Base-by-base conservation (phyloP, 179 eudicot genomes). In the Amaranthus tricolor region DNA sequence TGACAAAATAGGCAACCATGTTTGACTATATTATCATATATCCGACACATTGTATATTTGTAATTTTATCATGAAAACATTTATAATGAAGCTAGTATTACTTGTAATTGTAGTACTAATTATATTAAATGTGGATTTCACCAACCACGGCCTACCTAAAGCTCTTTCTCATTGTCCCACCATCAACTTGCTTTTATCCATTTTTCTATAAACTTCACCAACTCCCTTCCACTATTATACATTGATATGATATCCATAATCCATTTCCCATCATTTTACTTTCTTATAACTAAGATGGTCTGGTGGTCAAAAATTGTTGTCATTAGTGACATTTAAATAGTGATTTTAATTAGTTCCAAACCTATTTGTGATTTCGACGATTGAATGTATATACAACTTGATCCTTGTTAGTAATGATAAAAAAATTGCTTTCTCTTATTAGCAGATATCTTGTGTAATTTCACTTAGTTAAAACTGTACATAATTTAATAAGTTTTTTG, bases 141-240 rank as follows among this genome's bases (percentile, higher is more conserved):
- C 69, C 69, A 16, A 66, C 69, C 69, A 66, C 15, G n/a, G 69
- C 53, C 69, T 45, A 66, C 69, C 69, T 21, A 47, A 16, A n/a
- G 45, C 51, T 7, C 51, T 45, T 13, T 0, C 44, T 5, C 40
- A 8, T 66, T 7, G 53, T 17, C 69, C 53, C 69, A 66, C 53
- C 5, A 7, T 8, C 16, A 17, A 40, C 12, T 17, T 7, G 6
- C 11, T 15, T 43, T 44, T 66, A 17, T 67, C 43, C 54, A 55
- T 50, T 20, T 57, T 53, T 44, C 69, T 45, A 12, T n/a, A 44
- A 15, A 21, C 11, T 58, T 67, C 71, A 67, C 71, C 71, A 44
- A 71, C 74, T 7, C 52, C 64, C n/a, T 16, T 20, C 71, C 71
- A 50, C 71, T 19, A 50, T 12, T 57, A 0, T 16, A 12, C 7